Percentiles rank a stretch among this genome's conserved stretches.
phyloP scores from a whole-genome alignment of 2,329 filamentous ascomycete species.

The Colletotrichum lini region DNA sequence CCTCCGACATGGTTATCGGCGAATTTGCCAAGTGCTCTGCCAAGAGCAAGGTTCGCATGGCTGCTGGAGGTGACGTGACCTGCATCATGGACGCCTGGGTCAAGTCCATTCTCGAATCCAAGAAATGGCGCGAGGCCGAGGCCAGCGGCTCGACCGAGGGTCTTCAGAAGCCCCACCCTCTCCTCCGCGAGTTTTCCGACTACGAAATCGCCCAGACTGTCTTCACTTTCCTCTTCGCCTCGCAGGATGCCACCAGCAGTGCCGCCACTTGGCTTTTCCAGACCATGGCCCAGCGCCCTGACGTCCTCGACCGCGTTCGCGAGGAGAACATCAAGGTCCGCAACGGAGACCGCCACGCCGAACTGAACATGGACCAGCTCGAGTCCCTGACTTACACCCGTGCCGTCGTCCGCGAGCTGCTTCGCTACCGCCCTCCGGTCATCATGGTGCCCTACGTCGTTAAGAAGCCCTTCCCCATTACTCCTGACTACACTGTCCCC shows the following conservation, averaged over 20 bases:
- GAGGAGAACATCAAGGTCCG: slow-evolving; percentile 89
- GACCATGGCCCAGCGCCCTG: slow-evolving; percentile 92
- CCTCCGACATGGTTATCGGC: slow-evolving; percentile 89
- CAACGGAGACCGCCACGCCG: slow-evolving; percentile 79
- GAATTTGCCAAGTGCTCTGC: slow-evolving; percentile 94
- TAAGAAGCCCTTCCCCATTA: slow-evolving; percentile 96
- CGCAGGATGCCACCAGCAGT: slow-evolving; percentile 95
- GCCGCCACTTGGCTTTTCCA: slow-evolving; percentile 97
- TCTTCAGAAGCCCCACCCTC: slow-evolving; percentile 83
- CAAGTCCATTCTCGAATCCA: slow-evolving; percentile 87
- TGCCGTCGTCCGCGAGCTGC: slow-evolving; percentile 90
- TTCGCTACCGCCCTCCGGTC: slow-evolving; percentile 95
- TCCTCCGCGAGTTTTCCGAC: slow-evolving; percentile 90
- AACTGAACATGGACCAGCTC: slow-evolving; percentile 85
- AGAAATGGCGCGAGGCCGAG: slow-evolving; percentile 83
- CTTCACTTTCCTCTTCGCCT: slow-evolving; percentile 97
- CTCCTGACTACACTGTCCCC: slow-evolving; percentile 88
- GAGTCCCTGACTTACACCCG: slow-evolving; percentile 92
- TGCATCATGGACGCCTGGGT: slow-evolving; percentile 99
- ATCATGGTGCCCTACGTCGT: slow-evolving; percentile 96
- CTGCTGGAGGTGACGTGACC: slow-evolving; percentile 85
- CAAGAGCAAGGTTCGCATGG: slow-evolving; percentile 94
- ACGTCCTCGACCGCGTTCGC: slow-evolving; percentile 88
- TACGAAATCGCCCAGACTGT: slow-evolving; percentile 93
- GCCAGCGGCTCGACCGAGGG: slow-evolving; percentile 79